A percentile compares a stretch with the other conserved stretches of the same genome.
These are phyloP conservation scores for Cercophora newfieldiana DNA, from an alignment of 495 filamentous ascomycete species.

Conservation along the genomic window DNA sequence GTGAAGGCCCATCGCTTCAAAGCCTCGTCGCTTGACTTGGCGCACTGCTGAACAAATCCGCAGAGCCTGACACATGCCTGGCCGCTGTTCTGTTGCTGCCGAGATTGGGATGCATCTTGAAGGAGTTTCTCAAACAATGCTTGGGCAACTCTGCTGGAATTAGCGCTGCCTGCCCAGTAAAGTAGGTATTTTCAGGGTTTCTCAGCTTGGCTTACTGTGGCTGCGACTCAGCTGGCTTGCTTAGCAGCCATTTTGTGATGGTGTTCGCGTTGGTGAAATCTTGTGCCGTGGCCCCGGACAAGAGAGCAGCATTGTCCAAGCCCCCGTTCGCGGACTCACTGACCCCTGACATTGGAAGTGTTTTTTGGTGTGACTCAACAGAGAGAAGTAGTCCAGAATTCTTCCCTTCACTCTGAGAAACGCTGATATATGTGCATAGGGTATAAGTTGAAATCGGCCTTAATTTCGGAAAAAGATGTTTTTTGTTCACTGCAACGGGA, in stretches of 20 bases:
- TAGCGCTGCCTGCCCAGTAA: slow-evolving; percentile 9
- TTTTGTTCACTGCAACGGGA: not conserved
- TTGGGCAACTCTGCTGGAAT: slow-evolving; percentile 30
- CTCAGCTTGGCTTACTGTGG: slow-evolving; percentile 20
- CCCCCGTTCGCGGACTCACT: not conserved
- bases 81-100: slow-evolving; percentile 36
- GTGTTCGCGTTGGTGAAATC: slow-evolving; percentile 38
- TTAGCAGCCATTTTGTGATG: slow-evolving; percentile 34
- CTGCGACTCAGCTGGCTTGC: slow-evolving; percentile 18
- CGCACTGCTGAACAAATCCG: slow-evolving; percentile 55
- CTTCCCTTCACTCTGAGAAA: not conserved
- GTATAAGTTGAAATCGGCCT: not conserved
- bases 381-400: not conserved
- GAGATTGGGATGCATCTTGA: slow-evolving; percentile 45
- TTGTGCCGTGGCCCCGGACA: slow-evolving; percentile 16
- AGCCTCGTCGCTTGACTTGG: slow-evolving; percentile 42
- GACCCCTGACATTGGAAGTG: not conserved
- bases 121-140: slow-evolving; percentile 43
- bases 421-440: not conserved
- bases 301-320: not conserved
- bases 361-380: not conserved
- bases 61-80: slow-evolving; percentile 53
- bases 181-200: not conserved
- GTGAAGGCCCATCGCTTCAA: slow-evolving; percentile 50
- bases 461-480: not conserved